Evolutionary conservation across 2,329 filamentous ascomycete species (phyloP).

Genomic region (Fusarium sp.): DNA sequence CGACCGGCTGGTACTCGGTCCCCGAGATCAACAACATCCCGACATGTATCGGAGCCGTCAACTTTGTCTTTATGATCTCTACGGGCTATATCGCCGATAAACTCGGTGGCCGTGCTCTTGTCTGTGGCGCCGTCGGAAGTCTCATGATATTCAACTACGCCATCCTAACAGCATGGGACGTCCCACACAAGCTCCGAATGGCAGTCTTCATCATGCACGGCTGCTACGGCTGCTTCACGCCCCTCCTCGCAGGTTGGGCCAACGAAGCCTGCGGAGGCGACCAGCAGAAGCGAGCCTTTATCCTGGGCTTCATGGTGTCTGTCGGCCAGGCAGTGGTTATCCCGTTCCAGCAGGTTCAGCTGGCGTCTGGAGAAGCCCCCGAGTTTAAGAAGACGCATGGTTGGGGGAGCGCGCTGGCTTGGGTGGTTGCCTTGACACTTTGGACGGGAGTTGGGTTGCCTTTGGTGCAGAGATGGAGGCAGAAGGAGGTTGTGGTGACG

Average conservation of each 20-base stretch:
- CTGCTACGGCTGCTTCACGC: slow-evolving; percentile 57
- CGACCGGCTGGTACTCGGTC: slow-evolving; percentile 50
- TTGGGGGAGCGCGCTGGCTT: slow-evolving; percentile 50
- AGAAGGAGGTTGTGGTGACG: slow-evolving; percentile 18
- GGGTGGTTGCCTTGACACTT: slow-evolving; percentile 49
- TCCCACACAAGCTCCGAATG: slow-evolving; percentile 53
- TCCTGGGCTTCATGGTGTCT: slow-evolving; percentile 54
- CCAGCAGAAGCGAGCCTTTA: slow-evolving; percentile 57
- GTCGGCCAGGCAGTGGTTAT: slow-evolving; percentile 54
- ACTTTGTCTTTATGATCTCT: slow-evolving; percentile 56
- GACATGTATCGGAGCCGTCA: slow-evolving; percentile 57
- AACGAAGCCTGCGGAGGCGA: slow-evolving; percentile 57
- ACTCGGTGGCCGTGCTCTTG: slow-evolving; percentile 51
- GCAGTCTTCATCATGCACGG: slow-evolving; percentile 55
- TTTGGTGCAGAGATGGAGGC: slow-evolving; percentile 35
- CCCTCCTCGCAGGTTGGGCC: slow-evolving; percentile 55
- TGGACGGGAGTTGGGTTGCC: slow-evolving; percentile 51
- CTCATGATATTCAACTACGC: slow-evolving; percentile 53
- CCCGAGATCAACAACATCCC: slow-evolving; percentile 60
- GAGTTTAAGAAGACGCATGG: slow-evolving; percentile 52
- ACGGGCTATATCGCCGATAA: slow-evolving; percentile 53
- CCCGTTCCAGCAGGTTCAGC: slow-evolving; percentile 55
- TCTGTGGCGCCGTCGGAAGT: slow-evolving; percentile 50
- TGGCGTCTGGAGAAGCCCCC: slow-evolving; percentile 53
- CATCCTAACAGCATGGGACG: slow-evolving; percentile 54